A percentile compares a stretch with the other conserved stretches of the same genome.
phyloP scores from a whole-genome alignment of 1,284 basidiomycete genomes.

The Tylopilus sp. region DNA sequence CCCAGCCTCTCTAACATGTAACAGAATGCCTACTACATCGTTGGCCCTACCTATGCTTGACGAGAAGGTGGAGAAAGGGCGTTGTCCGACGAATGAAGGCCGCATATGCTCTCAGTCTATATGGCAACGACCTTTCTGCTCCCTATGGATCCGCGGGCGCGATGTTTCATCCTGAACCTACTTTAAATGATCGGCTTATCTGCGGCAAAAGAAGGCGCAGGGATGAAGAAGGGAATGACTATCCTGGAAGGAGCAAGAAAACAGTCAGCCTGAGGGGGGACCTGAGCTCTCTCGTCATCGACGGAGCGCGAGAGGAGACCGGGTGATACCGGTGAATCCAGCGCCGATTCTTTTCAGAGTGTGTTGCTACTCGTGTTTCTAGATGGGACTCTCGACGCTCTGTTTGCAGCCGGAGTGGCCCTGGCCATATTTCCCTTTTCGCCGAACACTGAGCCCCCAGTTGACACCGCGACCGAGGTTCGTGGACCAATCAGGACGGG shows the following conservation, averaged over 20 bases:
- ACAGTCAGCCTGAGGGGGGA: conserved; percentile 5
- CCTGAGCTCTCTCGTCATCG: conserved; percentile 8
- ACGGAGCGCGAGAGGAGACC: conserved; percentile 13
- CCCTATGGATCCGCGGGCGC: conserved; percentile 26
- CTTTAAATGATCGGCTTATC: conserved; percentile 24
- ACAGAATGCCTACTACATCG: conserved; percentile 14
- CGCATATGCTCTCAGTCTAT: conserved; percentile 10
- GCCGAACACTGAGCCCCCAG: background rate
- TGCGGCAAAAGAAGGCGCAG: conserved; percentile 23
- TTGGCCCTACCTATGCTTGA: conserved; percentile 20
- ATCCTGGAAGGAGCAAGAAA: conserved; percentile 12
- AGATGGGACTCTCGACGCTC: conserved; percentile 6
- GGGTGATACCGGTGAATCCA: conserved; percentile 17
- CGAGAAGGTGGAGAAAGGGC: conserved; percentile 20
- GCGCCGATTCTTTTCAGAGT: conserved; percentile 4
- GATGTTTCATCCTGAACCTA: conserved; percentile 18
- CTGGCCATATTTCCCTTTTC: conserved; percentile 7
- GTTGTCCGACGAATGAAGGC: conserved; percentile 16
- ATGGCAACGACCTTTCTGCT: conserved; percentile 20
- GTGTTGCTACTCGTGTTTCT: conserved; percentile 1
- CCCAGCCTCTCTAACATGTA: conserved; percentile 5
- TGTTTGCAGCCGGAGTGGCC: background rate
- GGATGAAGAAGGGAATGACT: conserved; percentile 9
- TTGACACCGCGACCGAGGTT: conserved; percentile 14
- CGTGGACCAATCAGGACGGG: conserved; percentile 14